Evolutionary conservation across 768 basidiomycete genomes (phyloP), one percentile per base, ranked within the genome.

Genomic region (Auriscalpium microsporum): DNA sequence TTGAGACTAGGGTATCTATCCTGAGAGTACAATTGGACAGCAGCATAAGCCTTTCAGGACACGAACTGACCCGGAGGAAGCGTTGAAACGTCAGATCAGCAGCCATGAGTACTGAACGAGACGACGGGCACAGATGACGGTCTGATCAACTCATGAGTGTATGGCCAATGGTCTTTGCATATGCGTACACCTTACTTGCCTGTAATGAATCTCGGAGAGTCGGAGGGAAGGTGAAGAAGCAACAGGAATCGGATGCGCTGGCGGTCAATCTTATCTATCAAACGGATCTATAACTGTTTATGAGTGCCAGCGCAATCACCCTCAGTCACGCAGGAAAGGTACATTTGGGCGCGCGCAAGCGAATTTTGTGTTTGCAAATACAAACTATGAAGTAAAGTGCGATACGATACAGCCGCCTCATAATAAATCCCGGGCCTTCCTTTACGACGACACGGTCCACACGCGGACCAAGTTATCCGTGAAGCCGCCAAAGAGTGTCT

Each of bases 401-500:
- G 45, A 53, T 44, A 13, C 57, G 28, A 34, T 48, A 44, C 47
- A 48, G 63, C 63, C 53, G 10, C 8, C 36, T 51, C 57, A 48
- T 52, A 21, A 17, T 19, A 44, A 16, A 42, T 52, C 14, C 21
- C 38, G 16, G 13, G 51, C 37, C 17, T 52, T 36, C 56, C 66
- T 68, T 68, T 72, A 78, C 67, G 75, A 67, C 56, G 78, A 80
- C 62, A 94, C 91, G 65, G 83, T 86, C 91, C 90, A 94, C 70
- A 93, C 90, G 63, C 92, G 88, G 70, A 96, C 85, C 62, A 83
- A 79, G 77, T 95, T 87, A 75, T 97, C 94, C 53, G 91, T 91
- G 83, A 93, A 95, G 57, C 95, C 95, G 72, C 89, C 93, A 71
- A 94, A 98, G 58, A 99, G 80, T 52, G 91, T 94, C 77, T 96